Conservation (phyloP, 139 green algal genomes). For the Chlorella sp. region DNA sequence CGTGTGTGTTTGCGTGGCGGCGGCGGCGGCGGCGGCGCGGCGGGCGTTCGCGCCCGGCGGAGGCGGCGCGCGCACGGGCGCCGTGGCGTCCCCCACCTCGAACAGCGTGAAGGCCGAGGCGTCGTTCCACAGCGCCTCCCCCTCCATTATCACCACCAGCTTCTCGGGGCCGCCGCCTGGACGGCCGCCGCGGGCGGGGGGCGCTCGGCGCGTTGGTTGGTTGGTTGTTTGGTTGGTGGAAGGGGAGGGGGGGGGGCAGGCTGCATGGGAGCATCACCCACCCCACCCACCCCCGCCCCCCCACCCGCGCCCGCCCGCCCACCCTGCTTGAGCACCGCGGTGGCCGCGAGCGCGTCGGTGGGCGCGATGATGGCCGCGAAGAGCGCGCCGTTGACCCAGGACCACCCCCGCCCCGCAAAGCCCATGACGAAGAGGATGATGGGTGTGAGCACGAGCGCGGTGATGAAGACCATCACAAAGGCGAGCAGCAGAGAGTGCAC, state of each 20-base stretch:
- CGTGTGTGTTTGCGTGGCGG: no score
- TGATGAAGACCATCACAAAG: constrained; percentile 68
- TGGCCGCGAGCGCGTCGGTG: constrained; percentile 82
- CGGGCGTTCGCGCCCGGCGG: no score
- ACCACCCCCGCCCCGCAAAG: constrained; percentile 61
- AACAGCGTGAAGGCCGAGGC: constrained; percentile 82
- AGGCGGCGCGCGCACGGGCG: no score
- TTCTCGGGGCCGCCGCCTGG: constrained; percentile 65
- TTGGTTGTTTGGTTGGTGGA: neutral
- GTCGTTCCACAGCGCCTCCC: constrained; percentile 88
- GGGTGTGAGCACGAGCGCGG: constrained; percentile 64
- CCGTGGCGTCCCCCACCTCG: no score
- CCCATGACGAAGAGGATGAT: constrained; percentile 79
- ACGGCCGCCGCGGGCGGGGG: no score
- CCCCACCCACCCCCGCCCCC: neutral
- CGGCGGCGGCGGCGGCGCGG: no score
- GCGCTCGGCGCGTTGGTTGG: no score
- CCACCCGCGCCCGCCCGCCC: constrained; percentile 68
- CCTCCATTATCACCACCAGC: constrained; percentile 76
- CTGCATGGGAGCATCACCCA: neutral
- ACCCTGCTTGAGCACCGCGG: constrained; percentile 66
- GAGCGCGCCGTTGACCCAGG: constrained; percentile 69
- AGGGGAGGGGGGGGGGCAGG: neutral
- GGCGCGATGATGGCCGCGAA: constrained; percentile 76
- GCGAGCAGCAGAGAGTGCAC: constrained; percentile 71